Evolutionary conservation across 139 green algal species (phyloP).

Genomic region (Chlorella sp.): DNA sequence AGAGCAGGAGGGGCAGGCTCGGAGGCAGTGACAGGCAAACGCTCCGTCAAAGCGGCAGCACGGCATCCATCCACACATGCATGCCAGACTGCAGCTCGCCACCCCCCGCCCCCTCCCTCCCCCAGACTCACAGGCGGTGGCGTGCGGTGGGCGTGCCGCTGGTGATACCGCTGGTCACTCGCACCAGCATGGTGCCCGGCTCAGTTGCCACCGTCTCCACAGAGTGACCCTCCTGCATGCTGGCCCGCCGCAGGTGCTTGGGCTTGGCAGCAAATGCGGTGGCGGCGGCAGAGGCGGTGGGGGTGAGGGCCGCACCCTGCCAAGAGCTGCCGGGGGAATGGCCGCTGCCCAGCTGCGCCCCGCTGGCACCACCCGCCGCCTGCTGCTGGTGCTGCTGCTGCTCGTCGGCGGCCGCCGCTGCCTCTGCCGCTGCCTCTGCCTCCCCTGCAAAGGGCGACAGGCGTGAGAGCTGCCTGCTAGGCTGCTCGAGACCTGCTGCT

Average conservation of each 20-base stretch:
- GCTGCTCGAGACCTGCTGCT: not conserved
- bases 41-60: not conserved
- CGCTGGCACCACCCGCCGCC: not conserved
- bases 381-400: not conserved
- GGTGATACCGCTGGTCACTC: not conserved
- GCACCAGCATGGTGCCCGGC: constrained; percentile 45
- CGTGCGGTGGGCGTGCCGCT: constrained; percentile 2
- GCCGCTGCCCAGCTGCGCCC: not conserved
- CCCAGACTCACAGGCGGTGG: constrained; percentile 5
- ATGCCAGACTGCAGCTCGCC: not conserved
- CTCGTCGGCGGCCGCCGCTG: not conserved
- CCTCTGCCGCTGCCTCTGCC: not conserved
- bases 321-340: not conserved
- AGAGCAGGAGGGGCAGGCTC: too few relatives aligned
- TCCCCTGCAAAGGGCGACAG: not conserved
- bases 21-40: too few relatives aligned
- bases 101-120: too few relatives aligned
- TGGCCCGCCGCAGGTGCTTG: constrained; percentile 25
- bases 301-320: not conserved
- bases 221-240: constrained; percentile 12
- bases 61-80: not conserved
- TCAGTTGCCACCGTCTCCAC: constrained; percentile 16
- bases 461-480: not conserved
- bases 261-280: not conserved
- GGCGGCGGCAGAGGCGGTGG: not conserved